Base-by-base conservation (phyloP, 495 filamentous ascomycete genomes). In the Penicillium arizonense region DNA sequence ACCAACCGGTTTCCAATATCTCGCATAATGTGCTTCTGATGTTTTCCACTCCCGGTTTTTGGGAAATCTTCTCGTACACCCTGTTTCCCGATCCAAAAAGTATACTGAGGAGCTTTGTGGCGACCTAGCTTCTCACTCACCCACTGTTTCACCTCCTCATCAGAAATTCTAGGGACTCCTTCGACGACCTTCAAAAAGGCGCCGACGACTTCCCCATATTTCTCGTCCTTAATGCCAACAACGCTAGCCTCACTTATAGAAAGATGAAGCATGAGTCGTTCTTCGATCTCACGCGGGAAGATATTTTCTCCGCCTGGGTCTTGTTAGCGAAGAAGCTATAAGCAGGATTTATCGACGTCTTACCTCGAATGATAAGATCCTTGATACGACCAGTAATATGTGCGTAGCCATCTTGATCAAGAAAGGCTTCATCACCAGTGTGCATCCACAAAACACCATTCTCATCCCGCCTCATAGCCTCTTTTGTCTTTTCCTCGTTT, bases 31-130 rank as follows among this genome's bases (percentile, higher is more conserved):
- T 78, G 80, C 65, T 87, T 87, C 61, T 82, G 72, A 36, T 85
- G 75, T 73, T 87, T 86, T 4, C 84, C 84, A 56, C 81, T 86
- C 0, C 82, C 84, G 8, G 84, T 87, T 55, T 82, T 69, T 4
- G 82, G 83, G 10, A 81, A 72, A 9, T 77, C 64, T 0, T 50
- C 52, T 10, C 74, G 72, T 30, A 82, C 70, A 16, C 68, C 75
- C 8, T 65, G 69, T 51, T 76, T 61, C 0, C 82, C 82, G 12
- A 86, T 59, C 82, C 82, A 86, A 49, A 85, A 85, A 9, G 84
- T 57, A 53, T 83, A 70, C 24, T 71, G 61, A 0, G 83, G 84
- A 10, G 78, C 72, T 61, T 86, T 86, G 57, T 85, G 80, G 14
- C 74, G 62, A 0, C 81, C 79, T 20, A 87, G 63, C 37, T 69